Evolutionary conservation across 2,329 filamentous ascomycete species (phyloP).

Genomic region (Neobulgaria alba): DNA sequence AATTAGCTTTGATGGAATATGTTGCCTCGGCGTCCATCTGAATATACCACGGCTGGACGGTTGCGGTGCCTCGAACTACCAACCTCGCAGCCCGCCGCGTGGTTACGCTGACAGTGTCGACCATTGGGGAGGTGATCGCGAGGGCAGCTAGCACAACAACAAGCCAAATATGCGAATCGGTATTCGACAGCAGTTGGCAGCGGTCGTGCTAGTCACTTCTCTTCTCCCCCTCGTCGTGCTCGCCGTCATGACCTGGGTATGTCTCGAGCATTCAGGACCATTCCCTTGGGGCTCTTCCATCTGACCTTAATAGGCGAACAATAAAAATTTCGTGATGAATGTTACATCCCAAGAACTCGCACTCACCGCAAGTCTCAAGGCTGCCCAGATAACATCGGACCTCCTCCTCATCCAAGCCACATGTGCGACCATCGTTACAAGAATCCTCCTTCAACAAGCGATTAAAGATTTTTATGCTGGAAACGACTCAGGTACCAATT

Average conservation of each 20-base stretch:
- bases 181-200: conserved; percentile 78
- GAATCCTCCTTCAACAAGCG: conserved; percentile 49
- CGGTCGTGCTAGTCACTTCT: conserved; percentile 68
- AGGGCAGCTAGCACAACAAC: too few species aligned
- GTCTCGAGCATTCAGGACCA: background rate
- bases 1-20: too few species aligned
- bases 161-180: conserved; percentile 63
- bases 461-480: conserved; percentile 44
- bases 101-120: too few species aligned
- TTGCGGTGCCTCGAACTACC: too few species aligned
- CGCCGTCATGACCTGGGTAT: conserved; percentile 50
- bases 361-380: conserved; percentile 79
- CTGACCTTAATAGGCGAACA: conserved; percentile 43
- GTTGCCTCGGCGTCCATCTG: too few species aligned
- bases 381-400: conserved; percentile 70
- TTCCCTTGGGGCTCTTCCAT: background rate
- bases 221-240: conserved; percentile 69
- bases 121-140: too few species aligned
- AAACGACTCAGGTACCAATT: conserved; percentile 51
- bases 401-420: conserved; percentile 71
- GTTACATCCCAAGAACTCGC: conserved; percentile 55
- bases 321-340: conserved; percentile 49
- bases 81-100: too few species aligned
- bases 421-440: conserved; percentile 62
- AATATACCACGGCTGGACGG: too few species aligned